Conservation (phyloP, 2,329 filamentous ascomycete genomes). For the Phaeosphaeria sp. region DNA sequence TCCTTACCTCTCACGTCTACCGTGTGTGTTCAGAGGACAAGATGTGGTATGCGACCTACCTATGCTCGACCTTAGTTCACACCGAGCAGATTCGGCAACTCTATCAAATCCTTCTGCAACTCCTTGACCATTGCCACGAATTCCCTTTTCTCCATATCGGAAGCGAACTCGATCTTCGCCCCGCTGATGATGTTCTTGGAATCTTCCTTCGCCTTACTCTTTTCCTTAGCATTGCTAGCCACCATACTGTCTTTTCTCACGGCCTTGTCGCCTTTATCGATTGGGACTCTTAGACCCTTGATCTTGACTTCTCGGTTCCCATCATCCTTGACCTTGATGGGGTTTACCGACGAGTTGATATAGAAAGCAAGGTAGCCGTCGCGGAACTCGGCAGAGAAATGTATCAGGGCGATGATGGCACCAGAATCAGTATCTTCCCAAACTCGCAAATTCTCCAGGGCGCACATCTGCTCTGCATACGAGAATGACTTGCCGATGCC, state of each 20-base stretch:
- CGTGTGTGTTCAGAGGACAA: too few relatives aligned
- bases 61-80: slow-evolving; percentile 26
- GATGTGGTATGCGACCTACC: too few relatives aligned
- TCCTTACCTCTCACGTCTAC: too few relatives aligned
- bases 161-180: slow-evolving; percentile 54
- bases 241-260: slow-evolving; percentile 32
- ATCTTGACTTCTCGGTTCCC: slow-evolving; percentile 49
- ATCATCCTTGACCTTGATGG: slow-evolving; percentile 51
- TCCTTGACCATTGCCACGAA: slow-evolving; percentile 50
- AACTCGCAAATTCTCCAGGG: slow-evolving; percentile 55
- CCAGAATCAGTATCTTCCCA: slow-evolving; percentile 55
- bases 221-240: slow-evolving; percentile 7
- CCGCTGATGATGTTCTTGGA: slow-evolving; percentile 44
- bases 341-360: slow-evolving; percentile 49
- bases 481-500: slow-evolving; percentile 51
- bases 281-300: slow-evolving; percentile 50
- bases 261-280: slow-evolving; percentile 22
- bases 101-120: slow-evolving; percentile 47
- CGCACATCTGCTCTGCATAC: slow-evolving; percentile 58
- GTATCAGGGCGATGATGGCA: slow-evolving; percentile 54
- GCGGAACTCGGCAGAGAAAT: slow-evolving; percentile 53
- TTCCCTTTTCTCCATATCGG: slow-evolving; percentile 48
- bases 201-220: slow-evolving; percentile 15
- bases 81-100: slow-evolving; percentile 47
- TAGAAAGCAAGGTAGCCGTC: slow-evolving; percentile 55